Evolutionary conservation across 495 filamentous ascomycete genomes (phyloP).

Genomic region (Lepidopterella palustris): DNA sequence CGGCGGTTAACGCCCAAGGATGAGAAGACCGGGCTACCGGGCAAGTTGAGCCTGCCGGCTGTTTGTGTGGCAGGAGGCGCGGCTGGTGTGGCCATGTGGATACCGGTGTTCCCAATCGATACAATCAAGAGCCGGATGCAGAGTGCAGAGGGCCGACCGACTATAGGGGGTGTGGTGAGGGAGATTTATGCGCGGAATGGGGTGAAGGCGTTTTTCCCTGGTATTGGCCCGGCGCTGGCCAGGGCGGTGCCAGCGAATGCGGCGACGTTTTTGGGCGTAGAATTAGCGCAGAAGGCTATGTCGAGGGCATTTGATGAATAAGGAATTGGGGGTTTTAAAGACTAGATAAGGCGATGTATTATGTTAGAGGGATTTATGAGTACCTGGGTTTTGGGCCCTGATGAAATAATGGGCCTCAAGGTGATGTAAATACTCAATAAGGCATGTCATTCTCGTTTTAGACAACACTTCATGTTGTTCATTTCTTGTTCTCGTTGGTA

Average conservation of each 20-base stretch:
- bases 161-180: slow-evolving; percentile 70
- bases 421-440: no score
- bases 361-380: no score
- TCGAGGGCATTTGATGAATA: slow-evolving; percentile 33
- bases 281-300: slow-evolving; percentile 40
- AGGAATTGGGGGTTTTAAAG: no score
- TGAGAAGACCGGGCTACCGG: slow-evolving; percentile 62
- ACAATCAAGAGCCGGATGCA: slow-evolving; percentile 93
- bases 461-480: no score
- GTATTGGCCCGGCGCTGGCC: slow-evolving; percentile 85
- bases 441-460: no score
- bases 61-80: slow-evolving; percentile 82
- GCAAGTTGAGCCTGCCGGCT: slow-evolving; percentile 69
- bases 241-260: slow-evolving; percentile 95
- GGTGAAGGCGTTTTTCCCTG: slow-evolving; percentile 93
- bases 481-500: no score
- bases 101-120: slow-evolving; percentile 95
- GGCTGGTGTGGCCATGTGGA: slow-evolving; percentile 98
- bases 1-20: slow-evolving; percentile 77
- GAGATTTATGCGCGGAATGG: slow-evolving; percentile 75
- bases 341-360: no score
- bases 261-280: slow-evolving; percentile 51
- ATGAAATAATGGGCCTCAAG: no score
- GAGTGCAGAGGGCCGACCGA: slow-evolving; percentile 81
- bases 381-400: no score